Base-by-base conservation (phyloP, 2,329 filamentous ascomycete genomes). In the Tolypocladium guangdongense region DNA sequence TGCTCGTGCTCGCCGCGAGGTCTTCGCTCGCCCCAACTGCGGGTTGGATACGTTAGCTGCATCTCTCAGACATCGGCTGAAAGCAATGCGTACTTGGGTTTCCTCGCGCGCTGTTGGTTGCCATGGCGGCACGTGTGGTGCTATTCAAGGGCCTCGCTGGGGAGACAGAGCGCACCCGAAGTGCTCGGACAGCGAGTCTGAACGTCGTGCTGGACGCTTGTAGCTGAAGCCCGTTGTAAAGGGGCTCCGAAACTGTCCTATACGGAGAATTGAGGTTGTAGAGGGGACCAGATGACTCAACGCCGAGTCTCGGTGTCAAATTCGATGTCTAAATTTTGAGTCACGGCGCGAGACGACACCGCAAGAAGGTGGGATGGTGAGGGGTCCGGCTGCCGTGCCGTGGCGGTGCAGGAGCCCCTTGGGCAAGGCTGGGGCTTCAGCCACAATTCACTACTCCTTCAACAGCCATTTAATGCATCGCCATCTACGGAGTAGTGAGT, bases 131-230 rank as follows among this genome's bases (percentile, higher is more conserved):
- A 67, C 69, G 71, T 66, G 69, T 66, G 61, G 64, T 67, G 43
- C 63, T 53, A 37, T 45, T 65, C 52, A 70, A 67, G 57, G 63
- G 69, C 71, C 70, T 68, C 71, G 70, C 71, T 65, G 71, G 72
- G 58, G 72, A 75, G 70, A 74, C 67, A 67, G 76, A 75, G 71
- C 77, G 78, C 79, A 80, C 77, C 66, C 76, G 73, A 66, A 82
- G 75, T 70, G 78, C 77, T 74, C 76, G 75, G 63, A 72, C 66
- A 56, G 77, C 65, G 64, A 76, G 66, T 75, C 71, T 75, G 66
- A 76, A 78, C 76, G 71, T 72, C 63, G 68, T 73, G 59, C 62
- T 66, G 66, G 60, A 66, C 57, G 60, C 58, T 58, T 61, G 59
- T 60, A 56, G 54, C 59, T 61, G 71, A 72, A 73, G 69, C 69